A percentile compares a stretch with the other conserved stretches of the same genome.
phyloP scores from a whole-genome alignment of 2,329 filamentous ascomycete species.

The Periconia macrospinosa region DNA sequence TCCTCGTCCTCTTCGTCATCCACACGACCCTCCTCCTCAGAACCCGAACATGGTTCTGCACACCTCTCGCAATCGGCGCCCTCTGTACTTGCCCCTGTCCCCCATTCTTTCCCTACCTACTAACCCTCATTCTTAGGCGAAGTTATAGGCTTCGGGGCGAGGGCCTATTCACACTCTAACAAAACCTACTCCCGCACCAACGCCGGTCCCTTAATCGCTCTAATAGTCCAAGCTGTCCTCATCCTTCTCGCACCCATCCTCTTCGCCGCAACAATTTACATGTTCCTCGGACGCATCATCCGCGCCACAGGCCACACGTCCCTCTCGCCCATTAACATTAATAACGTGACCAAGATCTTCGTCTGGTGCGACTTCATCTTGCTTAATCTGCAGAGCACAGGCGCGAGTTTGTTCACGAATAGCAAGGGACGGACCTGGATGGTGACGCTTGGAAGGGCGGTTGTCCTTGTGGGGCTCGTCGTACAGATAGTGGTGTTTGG shows the following conservation, averaged over 20 bases:
- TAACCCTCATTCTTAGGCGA: conserved; percentile 28
- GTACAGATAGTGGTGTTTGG: conserved; percentile 53
- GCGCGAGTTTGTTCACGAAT: conserved; percentile 36
- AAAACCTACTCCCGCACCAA: background rate
- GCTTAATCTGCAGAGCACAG: conserved; percentile 52
- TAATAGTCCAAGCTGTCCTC: conserved; percentile 40
- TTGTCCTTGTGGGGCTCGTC: conserved; percentile 51
- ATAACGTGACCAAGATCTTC: conserved; percentile 55
- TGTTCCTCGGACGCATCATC: conserved; percentile 44
- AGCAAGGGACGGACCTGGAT: conserved; percentile 3
- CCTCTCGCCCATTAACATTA: conserved; percentile 43
- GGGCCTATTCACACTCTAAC: conserved; percentile 13
- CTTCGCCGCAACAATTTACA: conserved; percentile 48
- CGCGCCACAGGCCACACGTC: conserved; percentile 38
- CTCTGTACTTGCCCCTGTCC: conserved; percentile 43
- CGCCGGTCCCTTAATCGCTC: conserved; percentile 35
- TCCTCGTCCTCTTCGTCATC: conserved; percentile 39
- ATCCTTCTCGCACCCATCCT: conserved; percentile 46
- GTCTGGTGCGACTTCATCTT: conserved; percentile 55
- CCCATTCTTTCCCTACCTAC: conserved; percentile 6
- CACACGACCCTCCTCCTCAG: conserved; percentile 47
- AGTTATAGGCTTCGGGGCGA: conserved; percentile 37
- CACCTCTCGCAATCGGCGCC: conserved; percentile 48
- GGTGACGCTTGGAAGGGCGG: conserved; percentile 40
- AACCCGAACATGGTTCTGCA: conserved; percentile 51